Base-by-base conservation (phyloP, 768 basidiomycete species). In the Lanmaoa rubissima region DNA sequence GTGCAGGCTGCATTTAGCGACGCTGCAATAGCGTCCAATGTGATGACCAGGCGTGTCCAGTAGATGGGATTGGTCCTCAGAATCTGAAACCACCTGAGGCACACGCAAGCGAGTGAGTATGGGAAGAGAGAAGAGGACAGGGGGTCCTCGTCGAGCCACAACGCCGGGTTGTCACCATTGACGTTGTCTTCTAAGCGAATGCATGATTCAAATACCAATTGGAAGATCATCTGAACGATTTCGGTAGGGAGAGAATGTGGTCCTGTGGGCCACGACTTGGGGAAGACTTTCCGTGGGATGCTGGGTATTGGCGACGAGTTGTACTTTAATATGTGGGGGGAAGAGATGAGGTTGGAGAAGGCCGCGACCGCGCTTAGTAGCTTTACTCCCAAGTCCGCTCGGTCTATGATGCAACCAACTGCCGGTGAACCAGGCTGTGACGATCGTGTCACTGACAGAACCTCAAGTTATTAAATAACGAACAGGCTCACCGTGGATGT, bases 31-130 rank as follows among this genome's bases (percentile, higher is more conserved):
- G 28, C 16, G 35, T 60, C 58, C 21, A 60, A 5, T 4, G 40
- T n/a, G 39, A 60, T 51, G 44, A 60, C 40, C 26, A 51, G 26
- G 31, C 52, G 49, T 19, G 58, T 61, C 60, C 58, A 60, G 36
- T 54, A 61, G 9, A 55, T 5, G 16, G 52, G 48, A 14, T 41
- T 31, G 13, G 28, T 17, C n/a, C 7, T 51, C 26, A 60, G 8
- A 14, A 60, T 60, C 31, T 16, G 49, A 28, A 42, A 55, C 60
- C 52, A 61, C 24, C 58, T 17, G 36, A 34, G 40, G 32, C 58
- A 60, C 8, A 55, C 53, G 21, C 44, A 54, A 5, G 58, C 53
- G 45, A 39, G 53, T 9, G 48, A n/a, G 43, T 54, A 60, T 28
- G 60, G 60, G 41, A 60, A 61, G 40, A 60, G 49, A 5, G 34